Conservation (phyloP, 73 alveolate genomes). For the Paramecium biaurelia region DNA sequence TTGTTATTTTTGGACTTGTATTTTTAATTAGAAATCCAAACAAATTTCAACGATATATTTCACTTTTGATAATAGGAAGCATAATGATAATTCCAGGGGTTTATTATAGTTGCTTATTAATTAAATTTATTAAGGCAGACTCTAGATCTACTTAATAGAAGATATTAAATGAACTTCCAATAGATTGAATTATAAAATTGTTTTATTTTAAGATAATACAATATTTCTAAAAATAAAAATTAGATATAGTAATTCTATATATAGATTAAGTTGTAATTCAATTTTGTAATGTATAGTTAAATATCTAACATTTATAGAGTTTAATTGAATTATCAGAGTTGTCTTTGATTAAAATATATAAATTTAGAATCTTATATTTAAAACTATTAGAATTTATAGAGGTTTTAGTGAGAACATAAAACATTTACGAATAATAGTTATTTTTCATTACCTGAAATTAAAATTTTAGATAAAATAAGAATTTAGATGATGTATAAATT, state of each 20-base stretch:
- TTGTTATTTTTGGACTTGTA: background rate
- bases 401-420: background rate
- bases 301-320: too few relatives aligned
- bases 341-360: background rate
- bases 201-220: background rate
- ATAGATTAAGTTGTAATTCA: too few relatives aligned
- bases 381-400: too few relatives aligned
- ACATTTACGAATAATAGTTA: too few relatives aligned
- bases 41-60: background rate
- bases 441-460: background rate
- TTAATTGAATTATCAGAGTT: background rate
- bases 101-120: background rate
- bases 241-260: too few relatives aligned
- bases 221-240: too few relatives aligned
- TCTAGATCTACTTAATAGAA: background rate
- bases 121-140: background rate
- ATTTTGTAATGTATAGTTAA: too few relatives aligned
- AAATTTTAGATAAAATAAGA: background rate
- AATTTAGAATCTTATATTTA: too few relatives aligned
- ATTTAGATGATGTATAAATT: background rate
- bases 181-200: constrained; percentile 28
- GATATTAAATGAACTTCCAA: constrained; percentile 32
- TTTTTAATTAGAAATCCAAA: background rate
- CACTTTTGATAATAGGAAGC: background rate
- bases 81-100: constrained; percentile 23